Percentiles rank a stretch among this genome's conserved stretches.
These are phyloP conservation scores for Amyloporia xantha DNA, from an alignment of 768 basidiomycete species.

Conservation along the genomic window DNA sequence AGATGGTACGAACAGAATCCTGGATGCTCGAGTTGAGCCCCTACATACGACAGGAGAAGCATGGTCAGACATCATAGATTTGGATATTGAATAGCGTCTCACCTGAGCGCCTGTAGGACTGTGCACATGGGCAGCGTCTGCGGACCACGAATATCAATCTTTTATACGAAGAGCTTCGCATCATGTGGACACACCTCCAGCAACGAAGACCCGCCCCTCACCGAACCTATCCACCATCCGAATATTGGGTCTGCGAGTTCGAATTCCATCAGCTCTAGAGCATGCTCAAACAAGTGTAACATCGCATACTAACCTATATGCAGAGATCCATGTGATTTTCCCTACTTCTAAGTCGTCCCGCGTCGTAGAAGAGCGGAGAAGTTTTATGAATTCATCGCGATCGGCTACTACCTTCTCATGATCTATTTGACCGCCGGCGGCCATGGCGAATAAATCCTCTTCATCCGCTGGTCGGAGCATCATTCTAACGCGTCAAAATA, in stretches of 20 bases:
- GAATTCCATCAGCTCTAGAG: not conserved
- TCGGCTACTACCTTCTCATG: not conserved
- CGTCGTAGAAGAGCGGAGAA: not conserved
- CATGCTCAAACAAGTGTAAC: no score
- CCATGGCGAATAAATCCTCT: not conserved
- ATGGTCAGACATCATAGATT: not conserved
- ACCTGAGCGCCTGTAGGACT: slow-evolving; percentile 34
- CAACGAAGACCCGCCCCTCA: slow-evolving; percentile 35
- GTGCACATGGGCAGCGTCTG: slow-evolving; percentile 46
- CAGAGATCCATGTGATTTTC: not conserved
- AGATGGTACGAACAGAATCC: slow-evolving; percentile 17
- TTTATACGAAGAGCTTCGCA: no score
- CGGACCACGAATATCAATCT: not conserved
- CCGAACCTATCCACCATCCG: slow-evolving; percentile 40
- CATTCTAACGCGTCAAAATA: not conserved
- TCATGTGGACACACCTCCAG: slow-evolving; percentile 32
- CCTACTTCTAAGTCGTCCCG: slow-evolving; percentile 2
- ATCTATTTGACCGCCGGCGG: not conserved
- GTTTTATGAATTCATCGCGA: not conserved
- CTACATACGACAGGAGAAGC: slow-evolving; percentile 3
- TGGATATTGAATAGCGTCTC: not conserved
- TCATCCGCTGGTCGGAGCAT: slow-evolving; percentile 5
- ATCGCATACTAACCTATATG: not conserved
- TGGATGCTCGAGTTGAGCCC: slow-evolving; percentile 26
- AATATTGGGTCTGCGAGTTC: slow-evolving; percentile 34